Evolutionary conservation across 306 rosid species (phyloP).

Genomic region (Quercus agrifolia): DNA sequence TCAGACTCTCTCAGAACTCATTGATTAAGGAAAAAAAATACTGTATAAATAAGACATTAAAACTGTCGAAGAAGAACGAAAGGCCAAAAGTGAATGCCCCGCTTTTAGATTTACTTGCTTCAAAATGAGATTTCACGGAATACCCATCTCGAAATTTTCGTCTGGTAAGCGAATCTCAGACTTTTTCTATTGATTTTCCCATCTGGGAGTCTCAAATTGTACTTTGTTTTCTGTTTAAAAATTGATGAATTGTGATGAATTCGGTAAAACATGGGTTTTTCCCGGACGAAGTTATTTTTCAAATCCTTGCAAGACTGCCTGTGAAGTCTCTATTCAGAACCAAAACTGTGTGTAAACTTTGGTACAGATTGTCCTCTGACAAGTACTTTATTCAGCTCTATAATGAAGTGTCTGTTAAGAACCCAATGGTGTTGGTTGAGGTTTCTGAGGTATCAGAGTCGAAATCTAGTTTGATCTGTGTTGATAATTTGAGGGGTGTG

Average conservation of each 20-base stretch:
- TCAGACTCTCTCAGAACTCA: no score
- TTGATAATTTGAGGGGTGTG: slow-evolving; percentile 68
- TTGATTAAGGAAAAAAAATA: neutral
- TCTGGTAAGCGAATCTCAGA: slow-evolving; percentile 44
- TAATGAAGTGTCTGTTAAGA: slow-evolving; percentile 60
- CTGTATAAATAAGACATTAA: neutral
- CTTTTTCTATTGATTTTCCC: slow-evolving; percentile 11
- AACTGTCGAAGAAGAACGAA: neutral
- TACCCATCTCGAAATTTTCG: slow-evolving; percentile 18
- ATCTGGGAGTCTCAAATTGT: slow-evolving; percentile 14
- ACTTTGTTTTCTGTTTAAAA: neutral
- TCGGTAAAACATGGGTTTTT: slow-evolving; percentile 43
- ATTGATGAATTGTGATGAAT: slow-evolving; percentile 33
- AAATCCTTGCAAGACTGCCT: slow-evolving; percentile 75
- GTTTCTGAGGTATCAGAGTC: slow-evolving; percentile 53
- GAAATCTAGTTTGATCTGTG: slow-evolving; percentile 67
- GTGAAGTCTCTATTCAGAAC: slow-evolving; percentile 59
- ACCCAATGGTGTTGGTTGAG: slow-evolving; percentile 67
- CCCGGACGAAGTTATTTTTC: slow-evolving; percentile 78
- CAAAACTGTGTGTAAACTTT: slow-evolving; percentile 65
- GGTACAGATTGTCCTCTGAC: slow-evolving; percentile 59
- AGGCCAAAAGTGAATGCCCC: slow-evolving; percentile 10
- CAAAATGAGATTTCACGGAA: slow-evolving; percentile 31
- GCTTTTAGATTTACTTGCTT: slow-evolving; percentile 7
- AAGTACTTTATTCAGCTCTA: slow-evolving; percentile 58